phyloP scores from a whole-genome alignment of 768 basidiomycete species.

The Boletus reticuloceps region DNA sequence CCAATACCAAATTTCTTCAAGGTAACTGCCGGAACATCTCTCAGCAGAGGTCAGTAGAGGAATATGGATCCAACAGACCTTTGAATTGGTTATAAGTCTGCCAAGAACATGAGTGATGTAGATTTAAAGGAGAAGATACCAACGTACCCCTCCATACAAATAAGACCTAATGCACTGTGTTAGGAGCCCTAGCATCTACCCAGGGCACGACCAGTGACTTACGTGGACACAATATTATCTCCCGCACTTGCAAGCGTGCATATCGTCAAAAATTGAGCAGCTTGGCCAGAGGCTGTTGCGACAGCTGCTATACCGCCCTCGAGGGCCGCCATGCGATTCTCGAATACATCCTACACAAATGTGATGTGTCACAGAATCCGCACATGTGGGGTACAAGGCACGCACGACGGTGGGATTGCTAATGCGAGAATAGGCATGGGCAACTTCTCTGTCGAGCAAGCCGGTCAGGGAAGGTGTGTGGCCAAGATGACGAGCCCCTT shows the following conservation, averaged over 20 bases:
- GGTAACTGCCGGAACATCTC: slow-evolving; percentile 7
- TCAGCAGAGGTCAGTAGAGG: not conserved
- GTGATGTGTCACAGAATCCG: not conserved
- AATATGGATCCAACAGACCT: not conserved
- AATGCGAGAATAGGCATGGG: slow-evolving; percentile 16
- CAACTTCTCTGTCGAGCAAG: slow-evolving; percentile 1
- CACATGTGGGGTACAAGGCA: not conserved
- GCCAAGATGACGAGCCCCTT: too few relatives aligned
- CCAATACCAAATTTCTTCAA: slow-evolving; percentile 15
- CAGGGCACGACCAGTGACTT: slow-evolving; percentile 44
- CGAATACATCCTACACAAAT: slow-evolving; percentile 69
- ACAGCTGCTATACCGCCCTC: slow-evolving; percentile 79
- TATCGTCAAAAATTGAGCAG: slow-evolving; percentile 75
- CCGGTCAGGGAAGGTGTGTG: not conserved
- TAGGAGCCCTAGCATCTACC: not conserved
- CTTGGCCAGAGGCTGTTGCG: slow-evolving; percentile 70
- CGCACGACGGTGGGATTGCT: slow-evolving; percentile 22
- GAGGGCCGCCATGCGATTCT: slow-evolving; percentile 74
- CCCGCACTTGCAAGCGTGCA: slow-evolving; percentile 57
- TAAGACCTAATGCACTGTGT: slow-evolving; percentile 10
- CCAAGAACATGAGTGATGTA: not conserved
- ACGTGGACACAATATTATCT: slow-evolving; percentile 79
- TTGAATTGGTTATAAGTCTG: slow-evolving; percentile 23
- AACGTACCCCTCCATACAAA: slow-evolving; percentile 18
- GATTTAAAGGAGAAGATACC: not conserved